Evolutionary conservation across 139 green algal species (phyloP).

Genomic region (Asterochloris erici): DNA sequence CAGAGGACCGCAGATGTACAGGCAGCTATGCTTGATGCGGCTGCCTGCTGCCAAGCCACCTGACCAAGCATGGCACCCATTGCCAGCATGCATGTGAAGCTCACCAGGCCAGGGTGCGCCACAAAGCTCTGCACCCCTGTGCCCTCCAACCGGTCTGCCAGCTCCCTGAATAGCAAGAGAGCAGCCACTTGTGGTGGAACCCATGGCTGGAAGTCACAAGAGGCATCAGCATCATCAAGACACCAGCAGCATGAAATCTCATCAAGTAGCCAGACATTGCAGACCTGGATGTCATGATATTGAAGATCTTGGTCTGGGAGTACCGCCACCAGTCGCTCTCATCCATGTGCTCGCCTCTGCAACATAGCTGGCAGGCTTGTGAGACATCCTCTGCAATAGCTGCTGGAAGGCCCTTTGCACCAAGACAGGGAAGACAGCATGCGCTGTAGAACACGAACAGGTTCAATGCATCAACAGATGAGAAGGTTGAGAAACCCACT

Average conservation of each 20-base stretch:
- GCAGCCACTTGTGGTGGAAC: neutral
- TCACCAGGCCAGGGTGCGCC: neutral
- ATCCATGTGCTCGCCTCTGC: constrained; percentile 24
- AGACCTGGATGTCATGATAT: constrained; percentile 24
- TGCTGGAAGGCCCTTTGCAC: neutral
- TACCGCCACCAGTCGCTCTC: constrained; percentile 40
- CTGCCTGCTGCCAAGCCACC: no score
- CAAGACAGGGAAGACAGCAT: neutral
- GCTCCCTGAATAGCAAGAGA: constrained; percentile 3
- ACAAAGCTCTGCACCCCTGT: constrained; percentile 19
- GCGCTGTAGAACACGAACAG: neutral
- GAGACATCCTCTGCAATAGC: neutral
- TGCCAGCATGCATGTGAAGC: no score
- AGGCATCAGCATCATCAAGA: neutral
- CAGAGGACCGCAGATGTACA: no score
- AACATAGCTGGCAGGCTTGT: neutral
- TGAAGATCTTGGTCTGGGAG: constrained; percentile 36
- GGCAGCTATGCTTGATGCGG: no score
- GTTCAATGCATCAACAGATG: neutral
- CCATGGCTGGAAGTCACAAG: no score
- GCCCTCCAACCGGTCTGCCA: constrained; percentile 19
- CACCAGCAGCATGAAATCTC: neutral
- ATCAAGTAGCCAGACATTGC: no score
- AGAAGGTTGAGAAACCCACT: constrained; percentile 15
- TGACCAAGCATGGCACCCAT: no score